These are phyloP conservation scores for Nicotiana obtusifolia DNA, from an alignment of 257 asterid genomes.

Conservation along the genomic window DNA sequence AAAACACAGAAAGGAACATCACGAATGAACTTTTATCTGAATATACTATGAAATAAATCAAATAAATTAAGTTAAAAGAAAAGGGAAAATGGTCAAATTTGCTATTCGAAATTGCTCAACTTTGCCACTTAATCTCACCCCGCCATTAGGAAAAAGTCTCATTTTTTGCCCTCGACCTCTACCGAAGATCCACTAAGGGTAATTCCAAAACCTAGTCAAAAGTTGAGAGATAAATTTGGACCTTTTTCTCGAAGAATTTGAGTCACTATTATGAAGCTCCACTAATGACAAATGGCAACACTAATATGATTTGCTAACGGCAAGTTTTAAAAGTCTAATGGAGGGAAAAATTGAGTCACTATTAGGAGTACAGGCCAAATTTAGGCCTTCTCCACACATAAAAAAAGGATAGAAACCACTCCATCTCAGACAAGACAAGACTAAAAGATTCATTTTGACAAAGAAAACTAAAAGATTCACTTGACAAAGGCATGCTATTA, in stretches of 20 bases:
- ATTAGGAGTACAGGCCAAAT: not conserved
- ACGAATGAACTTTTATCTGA: not conserved
- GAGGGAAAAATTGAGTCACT: not conserved
- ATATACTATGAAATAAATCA: not conserved
- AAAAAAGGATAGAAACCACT: not conserved
- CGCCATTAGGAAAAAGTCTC: not conserved
- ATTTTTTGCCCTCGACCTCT: not conserved
- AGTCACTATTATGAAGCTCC: too few species aligned
- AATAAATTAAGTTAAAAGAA: not conserved
- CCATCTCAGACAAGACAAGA: not conserved
- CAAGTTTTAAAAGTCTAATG: not conserved
- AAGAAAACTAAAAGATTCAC: not conserved
- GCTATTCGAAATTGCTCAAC: not conserved
- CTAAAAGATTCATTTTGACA: not conserved
- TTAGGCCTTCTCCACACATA: not conserved
- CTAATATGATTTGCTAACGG: not conserved
- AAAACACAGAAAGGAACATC: not conserved
- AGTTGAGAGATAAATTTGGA: not conserved
- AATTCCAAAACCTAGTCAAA: not conserved
- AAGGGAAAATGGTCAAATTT: not conserved
- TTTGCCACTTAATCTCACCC: not conserved
- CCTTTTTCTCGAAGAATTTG: not conserved
- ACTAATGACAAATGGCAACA: not conserved
- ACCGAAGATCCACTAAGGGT: not conserved
- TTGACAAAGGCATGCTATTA: not conserved